Conservation (phyloP, 169 alveolate species). For the Plasmodium relictum region DNA sequence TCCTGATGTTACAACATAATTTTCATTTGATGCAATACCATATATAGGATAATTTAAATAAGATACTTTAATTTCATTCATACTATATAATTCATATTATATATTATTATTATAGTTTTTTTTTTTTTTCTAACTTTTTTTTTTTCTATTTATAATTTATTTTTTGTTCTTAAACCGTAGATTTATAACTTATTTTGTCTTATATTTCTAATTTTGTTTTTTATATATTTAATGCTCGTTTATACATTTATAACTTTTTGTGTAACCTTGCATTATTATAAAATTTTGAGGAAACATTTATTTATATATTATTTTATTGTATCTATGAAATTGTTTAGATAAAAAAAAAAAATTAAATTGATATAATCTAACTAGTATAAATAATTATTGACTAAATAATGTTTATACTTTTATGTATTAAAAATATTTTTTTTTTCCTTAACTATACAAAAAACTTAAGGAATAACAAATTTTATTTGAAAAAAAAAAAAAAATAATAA, state of each 20-base stretch:
- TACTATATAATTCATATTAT: not conserved
- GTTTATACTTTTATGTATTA: too few relatives aligned
- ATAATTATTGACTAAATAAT: too few relatives aligned
- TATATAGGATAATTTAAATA: constrained; percentile 73
- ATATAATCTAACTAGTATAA: too few relatives aligned
- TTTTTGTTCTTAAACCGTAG: not conserved
- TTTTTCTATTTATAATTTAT: constrained; percentile 2
- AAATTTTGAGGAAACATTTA: not conserved
- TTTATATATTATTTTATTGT: not conserved
- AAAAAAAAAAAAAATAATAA: too few relatives aligned
- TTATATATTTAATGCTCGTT: not conserved
- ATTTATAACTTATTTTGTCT: not conserved
- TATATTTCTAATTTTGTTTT: not conserved
- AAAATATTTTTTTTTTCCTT: too few relatives aligned
- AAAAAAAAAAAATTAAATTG: too few relatives aligned
- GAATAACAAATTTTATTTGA: too few relatives aligned
- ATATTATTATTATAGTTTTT: not conserved
- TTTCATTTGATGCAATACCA: constrained; percentile 82
- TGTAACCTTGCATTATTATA: not conserved
- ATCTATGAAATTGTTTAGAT: not conserved
- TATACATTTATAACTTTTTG: not conserved
- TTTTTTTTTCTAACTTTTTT: not conserved
- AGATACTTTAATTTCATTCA: constrained; percentile 69
- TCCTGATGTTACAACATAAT: constrained; percentile 86
- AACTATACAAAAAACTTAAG: too few relatives aligned